Conservation (phyloP, 2,329 filamentous ascomycete species). For the Pseudogymnoascus sp. region DNA sequence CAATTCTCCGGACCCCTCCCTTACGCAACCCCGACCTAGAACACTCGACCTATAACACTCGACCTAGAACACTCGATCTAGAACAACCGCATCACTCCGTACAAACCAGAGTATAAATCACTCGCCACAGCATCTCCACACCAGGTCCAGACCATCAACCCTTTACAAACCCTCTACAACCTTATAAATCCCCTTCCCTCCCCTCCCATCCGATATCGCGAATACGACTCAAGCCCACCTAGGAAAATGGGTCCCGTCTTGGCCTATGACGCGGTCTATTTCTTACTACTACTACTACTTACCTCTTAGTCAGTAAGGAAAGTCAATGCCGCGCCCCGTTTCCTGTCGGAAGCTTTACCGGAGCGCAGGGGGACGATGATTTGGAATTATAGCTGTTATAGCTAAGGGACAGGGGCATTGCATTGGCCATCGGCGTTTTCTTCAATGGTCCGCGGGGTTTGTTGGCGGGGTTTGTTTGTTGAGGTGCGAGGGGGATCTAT, state of each 20-base stretch:
- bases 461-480: slow-evolving; percentile 4
- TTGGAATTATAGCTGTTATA: slow-evolving; percentile 3
- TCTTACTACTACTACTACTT: background rate
- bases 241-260: background rate
- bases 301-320: background rate
- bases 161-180: background rate
- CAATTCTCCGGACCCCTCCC: background rate
- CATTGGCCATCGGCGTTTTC: background rate
- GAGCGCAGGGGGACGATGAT: background rate
- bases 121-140: background rate
- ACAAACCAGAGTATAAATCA: background rate
- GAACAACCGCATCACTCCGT: no score
- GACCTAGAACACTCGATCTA: no score
- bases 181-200: background rate
- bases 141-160: background rate
- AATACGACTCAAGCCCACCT: background rate
- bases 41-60: no score
- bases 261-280: background rate
- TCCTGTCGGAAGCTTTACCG: background rate
- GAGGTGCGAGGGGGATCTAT: background rate
- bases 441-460: background rate
- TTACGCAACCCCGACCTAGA: background rate
- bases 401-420: background rate
- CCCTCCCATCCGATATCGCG: background rate
- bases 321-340: background rate